A percentile compares a stretch with the other conserved stretches of the same genome.
Evolutionary conservation across 169 alveolate genomes (phyloP).

Genomic region (Perkinsus marinus): DNA sequence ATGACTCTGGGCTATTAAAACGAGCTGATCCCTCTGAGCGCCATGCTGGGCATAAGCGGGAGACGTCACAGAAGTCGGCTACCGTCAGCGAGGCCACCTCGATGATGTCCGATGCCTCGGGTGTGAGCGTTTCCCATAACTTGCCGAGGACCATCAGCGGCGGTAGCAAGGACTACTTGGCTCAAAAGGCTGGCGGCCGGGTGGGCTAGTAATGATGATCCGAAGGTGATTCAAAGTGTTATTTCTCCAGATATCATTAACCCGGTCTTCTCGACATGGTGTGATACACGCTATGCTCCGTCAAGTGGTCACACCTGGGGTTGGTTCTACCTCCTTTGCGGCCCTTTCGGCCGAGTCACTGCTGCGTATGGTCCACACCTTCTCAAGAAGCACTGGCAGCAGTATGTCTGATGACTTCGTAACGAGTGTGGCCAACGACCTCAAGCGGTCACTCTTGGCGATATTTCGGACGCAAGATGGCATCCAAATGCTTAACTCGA

Average conservation of each 20-base stretch:
- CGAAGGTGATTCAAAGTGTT: neutral
- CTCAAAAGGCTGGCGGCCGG: neutral
- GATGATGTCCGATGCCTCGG: neutral
- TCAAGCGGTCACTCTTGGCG: neutral
- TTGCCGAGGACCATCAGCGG: neutral
- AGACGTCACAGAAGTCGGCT: neutral
- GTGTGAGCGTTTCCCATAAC: neutral
- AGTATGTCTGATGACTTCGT: neutral
- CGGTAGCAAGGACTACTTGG: neutral
- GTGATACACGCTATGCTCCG: neutral
- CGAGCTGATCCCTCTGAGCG: neutral
- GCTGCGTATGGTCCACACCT: neutral
- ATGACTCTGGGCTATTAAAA: neutral
- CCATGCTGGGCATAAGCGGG: neutral
- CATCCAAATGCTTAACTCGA: neutral
- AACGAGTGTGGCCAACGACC: neutral
- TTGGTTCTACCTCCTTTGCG: neutral
- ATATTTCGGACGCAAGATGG: neutral
- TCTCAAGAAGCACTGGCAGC: neutral
- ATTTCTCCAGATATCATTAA: neutral
- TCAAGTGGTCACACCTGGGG: neutral
- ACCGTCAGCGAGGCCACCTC: neutral
- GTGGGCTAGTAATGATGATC: neutral
- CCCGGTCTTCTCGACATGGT: neutral
- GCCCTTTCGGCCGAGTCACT: neutral